Evolutionary conservation across 2,329 filamentous ascomycete species (phyloP), one percentile per base, ranked within the genome.

Genomic region (Monilinia vaccinii-corymbosi): DNA sequence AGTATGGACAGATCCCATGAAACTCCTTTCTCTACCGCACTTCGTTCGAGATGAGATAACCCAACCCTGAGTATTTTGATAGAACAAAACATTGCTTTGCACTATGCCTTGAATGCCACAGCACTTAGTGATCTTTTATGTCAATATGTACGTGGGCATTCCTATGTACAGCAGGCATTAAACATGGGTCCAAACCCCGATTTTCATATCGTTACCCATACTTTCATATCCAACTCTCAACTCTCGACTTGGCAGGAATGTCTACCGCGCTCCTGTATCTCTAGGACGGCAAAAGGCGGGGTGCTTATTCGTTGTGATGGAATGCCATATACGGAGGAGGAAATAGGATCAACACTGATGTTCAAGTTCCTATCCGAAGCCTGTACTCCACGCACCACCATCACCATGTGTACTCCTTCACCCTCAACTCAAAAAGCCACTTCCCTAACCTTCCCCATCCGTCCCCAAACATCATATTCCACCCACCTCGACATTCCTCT

Each of bases 401-500:
- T n/a, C n/a, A n/a, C n/a, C n/a, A n/a, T n/a, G 25, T 28, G 25
- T n/a, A 28, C 25, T 28, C 25, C 14, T 36, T 13, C 13, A 40
- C 18, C 56, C 32, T 38, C 28, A 21, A 40, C 31, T 23, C 38
- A 71, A 60, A 71, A 72, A 32, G 60, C 56, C n/a, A 56, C 63
- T 38, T 72, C 71, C 44, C 66, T 65, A 42, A 72, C 64, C 59
- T 63, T 71, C 21, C 69, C 70, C 58, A 62, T 61, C 60, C 63
- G 68, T 45, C 64, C 63, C 47, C 62, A 49, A 47, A 89, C 73
- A 73, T 89, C 88, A 76, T 93, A 97, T 75, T 97, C 94, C 1
- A 93, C 80, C 93, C 94, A 97, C 63, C 86, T 81, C 7, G 85
- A 88, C 8, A 86, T 82, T 4, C 85, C 84, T 64, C 84, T 82